Percentiles rank a stretch among this genome's conserved stretches.
Conservation (phyloP, 208 protist genomes). For the Trypanosoma lewisi region DNA sequence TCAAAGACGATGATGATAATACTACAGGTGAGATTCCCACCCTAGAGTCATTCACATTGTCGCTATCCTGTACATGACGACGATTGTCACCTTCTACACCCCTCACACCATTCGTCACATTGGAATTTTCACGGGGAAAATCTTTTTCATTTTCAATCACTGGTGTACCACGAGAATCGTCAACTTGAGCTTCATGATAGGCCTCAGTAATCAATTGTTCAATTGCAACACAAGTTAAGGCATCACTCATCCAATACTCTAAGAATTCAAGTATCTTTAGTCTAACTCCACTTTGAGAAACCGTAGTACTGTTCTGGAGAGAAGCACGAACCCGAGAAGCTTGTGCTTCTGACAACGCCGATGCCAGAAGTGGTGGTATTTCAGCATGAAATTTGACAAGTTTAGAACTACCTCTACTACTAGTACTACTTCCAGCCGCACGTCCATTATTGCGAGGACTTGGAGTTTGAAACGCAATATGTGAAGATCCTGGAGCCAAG, state of each 20-base stretch:
- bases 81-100: conserved; percentile 15
- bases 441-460: not conserved
- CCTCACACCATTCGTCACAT: conserved; percentile 31
- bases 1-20: not conserved
- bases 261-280: conserved; percentile 65
- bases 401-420: not conserved
- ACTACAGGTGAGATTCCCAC: not conserved
- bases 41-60: not conserved
- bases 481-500: not conserved
- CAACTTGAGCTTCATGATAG: conserved; percentile 19
- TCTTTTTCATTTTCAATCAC: not conserved
- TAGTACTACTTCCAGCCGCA: not conserved
- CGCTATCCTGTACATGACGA: not conserved
- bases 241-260: conserved; percentile 64
- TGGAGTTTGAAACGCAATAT: not conserved
- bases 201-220: conserved; percentile 42
- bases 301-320: not conserved
- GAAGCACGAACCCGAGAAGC: conserved; percentile 3
- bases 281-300: conserved; percentile 27
- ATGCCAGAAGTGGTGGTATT: conserved; percentile 14
- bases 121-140: conserved; percentile 14
- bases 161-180: not conserved
- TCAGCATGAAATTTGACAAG: conserved; percentile 1
- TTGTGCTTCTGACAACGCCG: conserved; percentile 14
- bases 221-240: conserved; percentile 32